phyloP scores from a whole-genome alignment of 176 grass and related monocot species.

The Musa itinerans region DNA sequence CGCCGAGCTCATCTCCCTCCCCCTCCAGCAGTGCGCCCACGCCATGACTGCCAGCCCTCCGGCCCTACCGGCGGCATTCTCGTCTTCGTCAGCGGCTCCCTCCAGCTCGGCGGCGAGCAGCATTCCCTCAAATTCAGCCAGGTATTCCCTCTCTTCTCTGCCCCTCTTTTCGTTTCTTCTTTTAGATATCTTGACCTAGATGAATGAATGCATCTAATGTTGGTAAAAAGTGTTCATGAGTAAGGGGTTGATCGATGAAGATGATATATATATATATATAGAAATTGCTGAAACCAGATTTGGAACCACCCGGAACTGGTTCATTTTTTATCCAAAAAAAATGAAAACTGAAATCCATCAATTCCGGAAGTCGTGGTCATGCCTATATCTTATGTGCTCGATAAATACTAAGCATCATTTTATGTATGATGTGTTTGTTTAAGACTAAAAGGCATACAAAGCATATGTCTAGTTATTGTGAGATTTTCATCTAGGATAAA shows the following conservation, averaged over 20 bases:
- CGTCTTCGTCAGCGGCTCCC: conserved; percentile 12
- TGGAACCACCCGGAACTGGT: no score
- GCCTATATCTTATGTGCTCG: no score
- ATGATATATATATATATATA: no score
- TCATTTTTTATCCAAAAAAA: no score
- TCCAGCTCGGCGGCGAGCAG: conserved; percentile 15
- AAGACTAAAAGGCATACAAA: no score
- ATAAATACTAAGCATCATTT: no score
- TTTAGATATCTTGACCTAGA: background rate
- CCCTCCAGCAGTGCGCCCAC: conserved; percentile 7
- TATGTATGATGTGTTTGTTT: no score
- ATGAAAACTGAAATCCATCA: no score
- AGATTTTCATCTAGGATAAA: no score
- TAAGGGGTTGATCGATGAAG: background rate
- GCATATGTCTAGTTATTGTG: no score
- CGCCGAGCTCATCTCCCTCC: conserved; percentile 8
- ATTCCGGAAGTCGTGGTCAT: no score
- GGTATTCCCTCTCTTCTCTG: background rate
- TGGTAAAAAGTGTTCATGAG: background rate
- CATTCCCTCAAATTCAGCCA: conserved; percentile 19
- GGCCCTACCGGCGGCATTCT: conserved; percentile 12
- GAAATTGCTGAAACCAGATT: no score
- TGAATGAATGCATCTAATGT: background rate
- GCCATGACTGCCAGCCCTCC: conserved; percentile 16
- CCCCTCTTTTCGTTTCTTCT: background rate